Percentiles rank a stretch among this genome's conserved stretches.
These are phyloP conservation scores for Calonectria hongkongensis DNA, from an alignment of 2,329 filamentous ascomycete genomes.

Conservation along the genomic window DNA sequence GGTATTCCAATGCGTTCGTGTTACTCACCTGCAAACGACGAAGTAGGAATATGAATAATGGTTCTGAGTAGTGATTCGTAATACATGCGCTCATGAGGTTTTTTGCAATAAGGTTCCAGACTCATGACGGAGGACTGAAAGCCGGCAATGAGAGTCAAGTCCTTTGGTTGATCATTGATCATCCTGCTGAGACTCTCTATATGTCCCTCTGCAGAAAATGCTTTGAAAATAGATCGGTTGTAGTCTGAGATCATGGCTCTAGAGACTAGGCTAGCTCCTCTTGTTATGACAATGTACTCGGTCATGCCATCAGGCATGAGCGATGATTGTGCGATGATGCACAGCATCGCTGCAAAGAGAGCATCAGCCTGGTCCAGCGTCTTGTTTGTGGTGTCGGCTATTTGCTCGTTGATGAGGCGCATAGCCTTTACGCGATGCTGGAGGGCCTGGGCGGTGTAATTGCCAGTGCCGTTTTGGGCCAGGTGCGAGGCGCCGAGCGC, in stretches of 20 bases:
- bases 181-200: constrained; percentile 47
- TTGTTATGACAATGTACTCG: constrained; percentile 61
- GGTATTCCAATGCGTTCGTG: no score
- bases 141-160: constrained; percentile 43
- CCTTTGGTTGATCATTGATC: constrained; percentile 49
- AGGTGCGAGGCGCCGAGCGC: constrained; percentile 63
- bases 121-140: constrained; percentile 46
- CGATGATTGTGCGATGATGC: constrained; percentile 60
- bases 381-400: constrained; percentile 51
- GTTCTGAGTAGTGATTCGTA: constrained; percentile 41
- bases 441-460: constrained; percentile 56
- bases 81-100: constrained; percentile 45
- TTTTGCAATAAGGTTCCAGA: constrained; percentile 46
- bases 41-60: constrained; percentile 40
- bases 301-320: constrained; percentile 62
- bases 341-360: constrained; percentile 59
- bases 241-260: constrained; percentile 48
- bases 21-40: constrained; percentile 48
- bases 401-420: constrained; percentile 58
- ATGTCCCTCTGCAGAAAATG: constrained; percentile 54
- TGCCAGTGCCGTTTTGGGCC: constrained; percentile 53
- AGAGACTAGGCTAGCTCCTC: constrained; percentile 55
- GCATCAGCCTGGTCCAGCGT: constrained; percentile 60
- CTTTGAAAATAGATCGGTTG: constrained; percentile 48
- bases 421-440: constrained; percentile 61